These are phyloP conservation scores for Microsporum audouinii DNA, from an alignment of 2,329 filamentous ascomycete species.

Conservation along the genomic window DNA sequence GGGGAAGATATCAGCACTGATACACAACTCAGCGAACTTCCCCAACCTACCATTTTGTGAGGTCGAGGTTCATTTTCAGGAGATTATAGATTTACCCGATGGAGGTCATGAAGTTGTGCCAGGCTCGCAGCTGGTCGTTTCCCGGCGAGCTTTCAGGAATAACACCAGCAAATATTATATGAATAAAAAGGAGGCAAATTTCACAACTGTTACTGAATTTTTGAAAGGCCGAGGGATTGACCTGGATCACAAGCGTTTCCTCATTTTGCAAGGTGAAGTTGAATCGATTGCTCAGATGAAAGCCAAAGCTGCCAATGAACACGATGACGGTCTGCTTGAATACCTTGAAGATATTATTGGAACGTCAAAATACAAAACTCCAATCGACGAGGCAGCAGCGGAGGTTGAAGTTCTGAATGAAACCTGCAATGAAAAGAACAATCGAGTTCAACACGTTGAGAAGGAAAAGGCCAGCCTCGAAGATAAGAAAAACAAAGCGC, in stretches of 20 bases:
- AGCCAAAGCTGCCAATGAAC: conserved; percentile 83
- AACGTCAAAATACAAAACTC: conserved; percentile 94
- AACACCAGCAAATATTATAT: conserved; percentile 98
- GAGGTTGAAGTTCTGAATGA: conserved; percentile 92
- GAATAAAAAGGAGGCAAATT: conserved; percentile 78
- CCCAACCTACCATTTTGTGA: conserved; percentile 84
- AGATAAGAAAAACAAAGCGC: conserved; percentile 90
- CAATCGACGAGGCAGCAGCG: conserved; percentile 83
- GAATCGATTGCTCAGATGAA: conserved; percentile 99
- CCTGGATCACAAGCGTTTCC: conserved; percentile 92
- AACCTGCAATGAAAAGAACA: conserved; percentile 87
- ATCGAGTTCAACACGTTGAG: conserved; percentile 90
- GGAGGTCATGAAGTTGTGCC: conserved; percentile 68
- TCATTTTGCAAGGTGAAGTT: conserved; percentile 94
- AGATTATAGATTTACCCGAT: conserved; percentile 76
- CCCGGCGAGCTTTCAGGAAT: conserved; percentile 89
- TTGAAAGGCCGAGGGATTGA: conserved; percentile 83
- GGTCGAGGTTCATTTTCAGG: conserved; percentile 91
- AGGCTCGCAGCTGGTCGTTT: conserved; percentile 75
- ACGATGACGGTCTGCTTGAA: conserved; percentile 90
- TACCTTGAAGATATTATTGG: conserved; percentile 98
- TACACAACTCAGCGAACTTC: conserved; percentile 86
- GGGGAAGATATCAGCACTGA: conserved; percentile 93
- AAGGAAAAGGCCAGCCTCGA: conserved; percentile 90
- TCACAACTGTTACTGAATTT: conserved; percentile 79